phyloP scores from a whole-genome alignment of 371 early-diverging fungal species.

The Rhizopus stolonifer region DNA sequence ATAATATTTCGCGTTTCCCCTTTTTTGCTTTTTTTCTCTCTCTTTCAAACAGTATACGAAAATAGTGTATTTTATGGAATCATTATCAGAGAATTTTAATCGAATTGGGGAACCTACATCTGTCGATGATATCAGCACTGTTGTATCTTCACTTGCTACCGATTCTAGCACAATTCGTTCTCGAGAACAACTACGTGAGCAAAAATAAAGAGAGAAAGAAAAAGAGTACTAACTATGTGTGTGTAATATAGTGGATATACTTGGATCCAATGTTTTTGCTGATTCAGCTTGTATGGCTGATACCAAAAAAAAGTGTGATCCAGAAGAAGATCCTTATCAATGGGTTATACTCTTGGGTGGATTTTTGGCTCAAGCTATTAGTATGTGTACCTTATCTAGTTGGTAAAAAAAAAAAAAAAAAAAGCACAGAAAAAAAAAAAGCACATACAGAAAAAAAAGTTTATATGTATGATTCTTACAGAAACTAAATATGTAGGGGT shows the following conservation, averaged over 20 bases:
- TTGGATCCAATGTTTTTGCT: neutral
- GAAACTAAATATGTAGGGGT: conserved; percentile 14
- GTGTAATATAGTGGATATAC: conserved; percentile 5
- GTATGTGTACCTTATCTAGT: conserved; percentile 34
- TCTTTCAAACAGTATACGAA: neutral
- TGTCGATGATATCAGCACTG: conserved; percentile 14
- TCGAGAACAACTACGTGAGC: conserved; percentile 7
- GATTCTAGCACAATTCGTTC: conserved; percentile 9
- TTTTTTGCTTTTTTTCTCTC: no score
- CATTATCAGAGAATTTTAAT: neutral
- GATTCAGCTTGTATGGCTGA: conserved; percentile 15
- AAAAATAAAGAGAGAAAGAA: no score
- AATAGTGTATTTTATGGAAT: neutral
- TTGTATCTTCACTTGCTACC: conserved; percentile 5
- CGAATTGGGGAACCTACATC: neutral
- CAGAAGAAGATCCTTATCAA: conserved; percentile 29
- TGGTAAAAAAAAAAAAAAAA: conserved; percentile 22
- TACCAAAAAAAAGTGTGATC: conserved; percentile 13
- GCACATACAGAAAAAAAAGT: no score
- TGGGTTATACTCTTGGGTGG: conserved; percentile 33
- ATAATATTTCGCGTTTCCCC: no score
- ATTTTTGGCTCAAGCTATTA: conserved; percentile 36
- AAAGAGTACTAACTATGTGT: no score
- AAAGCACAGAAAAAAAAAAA: neutral
- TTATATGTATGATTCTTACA: neutral